A percentile compares a stretch with the other conserved stretches of the same genome.
phyloP scores from a whole-genome alignment of 2,329 filamentous ascomycete genomes.

The Alternaria panax region DNA sequence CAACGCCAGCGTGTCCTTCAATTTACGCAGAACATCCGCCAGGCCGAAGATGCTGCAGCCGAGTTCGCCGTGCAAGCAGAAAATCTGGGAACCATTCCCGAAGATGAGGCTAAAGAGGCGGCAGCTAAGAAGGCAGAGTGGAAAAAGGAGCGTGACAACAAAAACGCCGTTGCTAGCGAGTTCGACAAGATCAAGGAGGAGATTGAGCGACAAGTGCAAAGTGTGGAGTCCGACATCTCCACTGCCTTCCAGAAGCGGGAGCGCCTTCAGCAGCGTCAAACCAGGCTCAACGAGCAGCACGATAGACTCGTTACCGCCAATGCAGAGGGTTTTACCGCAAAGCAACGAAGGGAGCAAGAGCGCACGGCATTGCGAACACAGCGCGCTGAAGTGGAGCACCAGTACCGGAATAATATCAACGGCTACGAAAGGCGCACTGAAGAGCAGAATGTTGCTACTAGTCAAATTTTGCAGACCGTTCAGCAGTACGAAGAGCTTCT shows the following conservation, averaged over 20 bases:
- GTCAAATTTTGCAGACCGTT: slow-evolving; percentile 46
- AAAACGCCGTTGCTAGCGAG: slow-evolving; percentile 60
- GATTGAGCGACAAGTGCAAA: slow-evolving; percentile 68
- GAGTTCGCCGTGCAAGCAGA: slow-evolving; percentile 68
- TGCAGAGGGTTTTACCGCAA: slow-evolving; percentile 68
- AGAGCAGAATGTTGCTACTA: slow-evolving; percentile 47
- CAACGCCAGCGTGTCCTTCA: slow-evolving; percentile 77
- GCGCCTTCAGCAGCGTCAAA: slow-evolving; percentile 74
- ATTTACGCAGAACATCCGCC: slow-evolving; percentile 75
- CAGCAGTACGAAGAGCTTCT: slow-evolving; percentile 52
- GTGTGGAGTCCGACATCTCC: slow-evolving; percentile 69
- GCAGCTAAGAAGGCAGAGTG: slow-evolving; percentile 65
- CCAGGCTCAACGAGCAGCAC: slow-evolving; percentile 76
- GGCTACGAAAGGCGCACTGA: slow-evolving; percentile 49
- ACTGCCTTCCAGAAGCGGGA: slow-evolving; percentile 72
- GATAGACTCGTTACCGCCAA: slow-evolving; percentile 75
- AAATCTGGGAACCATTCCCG: slow-evolving; percentile 68
- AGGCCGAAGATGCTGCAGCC: slow-evolving; percentile 68
- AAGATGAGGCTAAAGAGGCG: slow-evolving; percentile 66
- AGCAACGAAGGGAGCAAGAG: slow-evolving; percentile 56
- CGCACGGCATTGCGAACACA: slow-evolving; percentile 48
- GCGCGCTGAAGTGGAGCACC: slow-evolving; percentile 45
- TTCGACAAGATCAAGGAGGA: slow-evolving; percentile 69
- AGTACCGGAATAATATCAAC: slow-evolving; percentile 51
- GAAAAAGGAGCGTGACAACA: slow-evolving; percentile 61